These are phyloP conservation scores for Hymenoscyphus repandus DNA, from an alignment of 2,329 filamentous ascomycete species.

Conservation along the genomic window DNA sequence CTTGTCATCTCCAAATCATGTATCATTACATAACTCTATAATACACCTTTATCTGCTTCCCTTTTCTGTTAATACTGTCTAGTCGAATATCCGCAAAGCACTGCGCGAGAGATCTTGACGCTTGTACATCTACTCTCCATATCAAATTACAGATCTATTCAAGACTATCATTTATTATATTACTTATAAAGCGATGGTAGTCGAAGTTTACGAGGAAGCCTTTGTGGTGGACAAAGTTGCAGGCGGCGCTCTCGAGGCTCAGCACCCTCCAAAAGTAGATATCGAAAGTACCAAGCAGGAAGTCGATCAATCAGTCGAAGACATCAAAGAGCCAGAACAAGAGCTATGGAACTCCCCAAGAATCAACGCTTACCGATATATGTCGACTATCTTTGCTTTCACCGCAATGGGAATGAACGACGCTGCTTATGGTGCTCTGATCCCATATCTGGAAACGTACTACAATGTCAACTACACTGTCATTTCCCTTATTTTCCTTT, in stretches of 20 bases:
- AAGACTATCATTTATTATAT: no score
- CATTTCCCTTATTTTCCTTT: conserved; percentile 62
- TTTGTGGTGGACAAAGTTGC: background rate
- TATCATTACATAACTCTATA: no score
- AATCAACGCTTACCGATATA: conserved; percentile 53
- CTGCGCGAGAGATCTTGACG: no score
- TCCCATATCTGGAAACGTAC: conserved; percentile 36
- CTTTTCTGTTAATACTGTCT: no score
- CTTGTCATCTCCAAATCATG: no score
- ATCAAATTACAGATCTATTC: no score
- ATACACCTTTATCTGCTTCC: no score
- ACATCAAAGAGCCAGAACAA: background rate
- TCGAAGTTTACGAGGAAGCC: no score
- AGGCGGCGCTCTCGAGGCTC: background rate
- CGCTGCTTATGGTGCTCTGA: conserved; percentile 38
- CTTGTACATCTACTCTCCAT: no score
- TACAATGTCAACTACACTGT: conserved; percentile 58
- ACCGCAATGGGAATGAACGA: conserved; percentile 66
- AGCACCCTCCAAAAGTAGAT: background rate
- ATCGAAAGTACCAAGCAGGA: background rate
- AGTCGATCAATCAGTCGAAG: background rate
- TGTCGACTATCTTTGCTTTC: conserved; percentile 56
- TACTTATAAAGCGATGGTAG: no score
- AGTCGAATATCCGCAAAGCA: no score
- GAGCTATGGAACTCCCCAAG: conserved; percentile 16